These are phyloP conservation scores for Fusarium tuaranense DNA, from an alignment of 2,329 filamentous ascomycete genomes.

Conservation along the genomic window DNA sequence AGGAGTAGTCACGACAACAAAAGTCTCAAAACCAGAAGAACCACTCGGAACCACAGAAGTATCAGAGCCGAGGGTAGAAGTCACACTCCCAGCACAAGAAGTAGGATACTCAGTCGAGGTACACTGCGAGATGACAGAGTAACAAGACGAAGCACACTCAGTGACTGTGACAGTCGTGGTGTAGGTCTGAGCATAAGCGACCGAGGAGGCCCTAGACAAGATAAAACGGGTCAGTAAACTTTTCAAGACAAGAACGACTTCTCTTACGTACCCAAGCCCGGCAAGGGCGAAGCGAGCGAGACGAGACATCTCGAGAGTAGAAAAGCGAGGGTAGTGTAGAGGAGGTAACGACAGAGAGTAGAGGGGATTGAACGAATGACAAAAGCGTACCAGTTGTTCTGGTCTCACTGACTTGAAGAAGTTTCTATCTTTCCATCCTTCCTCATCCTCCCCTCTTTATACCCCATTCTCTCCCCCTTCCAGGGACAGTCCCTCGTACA, in stretches of 20 bases:
- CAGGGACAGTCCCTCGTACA: constrained; percentile 33
- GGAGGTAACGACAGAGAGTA: constrained; percentile 1
- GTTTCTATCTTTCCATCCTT: constrained; percentile 5
- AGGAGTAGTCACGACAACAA: constrained; percentile 1
- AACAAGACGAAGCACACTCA: constrained; percentile 44
- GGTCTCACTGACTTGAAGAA: constrained; percentile 34
- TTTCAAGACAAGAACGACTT: neutral
- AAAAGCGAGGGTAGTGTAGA: constrained; percentile 18
- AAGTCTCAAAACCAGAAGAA: constrained; percentile 11
- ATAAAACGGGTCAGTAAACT: constrained; percentile 18
- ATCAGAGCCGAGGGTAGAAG: neutral
- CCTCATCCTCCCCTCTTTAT: constrained; percentile 42
- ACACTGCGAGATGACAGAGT: constrained; percentile 37
- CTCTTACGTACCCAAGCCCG: constrained; percentile 43
- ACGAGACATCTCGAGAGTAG: constrained; percentile 30
- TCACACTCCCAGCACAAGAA: neutral
- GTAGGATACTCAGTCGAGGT: constrained; percentile 31
- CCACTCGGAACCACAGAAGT: constrained; percentile 20
- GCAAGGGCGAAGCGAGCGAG: constrained; percentile 43
- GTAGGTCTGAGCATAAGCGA: constrained; percentile 39
- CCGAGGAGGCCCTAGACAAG: constrained; percentile 36
- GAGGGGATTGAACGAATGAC: constrained; percentile 39
- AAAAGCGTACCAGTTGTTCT: constrained; percentile 17
- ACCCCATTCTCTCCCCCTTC: constrained; percentile 30
- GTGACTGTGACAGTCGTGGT: constrained; percentile 50